phyloP scores from a whole-genome alignment of 2,329 filamentous ascomycete species.

The Hypomyces rosellus region DNA sequence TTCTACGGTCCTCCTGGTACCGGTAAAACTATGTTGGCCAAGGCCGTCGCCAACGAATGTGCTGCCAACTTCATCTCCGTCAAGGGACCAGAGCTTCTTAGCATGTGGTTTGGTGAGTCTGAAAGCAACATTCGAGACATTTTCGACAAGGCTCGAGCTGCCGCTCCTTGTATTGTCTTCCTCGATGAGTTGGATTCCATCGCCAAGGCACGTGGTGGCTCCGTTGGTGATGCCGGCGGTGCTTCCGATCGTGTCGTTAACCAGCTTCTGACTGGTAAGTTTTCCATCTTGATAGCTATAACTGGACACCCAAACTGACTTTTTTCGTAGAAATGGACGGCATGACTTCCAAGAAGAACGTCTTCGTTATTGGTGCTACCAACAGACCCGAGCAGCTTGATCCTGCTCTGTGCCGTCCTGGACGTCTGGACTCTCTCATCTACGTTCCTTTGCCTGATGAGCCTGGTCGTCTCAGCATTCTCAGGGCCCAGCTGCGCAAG shows the following conservation, averaged over 20 bases:
- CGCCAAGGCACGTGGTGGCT: conserved; percentile 97
- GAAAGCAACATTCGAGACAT: conserved; percentile 99
- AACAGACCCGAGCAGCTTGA: conserved; percentile 98
- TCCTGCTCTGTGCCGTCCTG: conserved; percentile 93
- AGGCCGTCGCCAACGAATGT: conserved; percentile 98
- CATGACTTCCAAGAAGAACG: conserved; percentile 99
- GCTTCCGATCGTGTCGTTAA: conserved; percentile 99
- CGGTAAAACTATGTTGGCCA: conserved; percentile 99
- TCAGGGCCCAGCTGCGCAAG: conserved; percentile 96
- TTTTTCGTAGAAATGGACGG: conserved; percentile 78
- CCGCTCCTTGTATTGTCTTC: conserved; percentile 97
- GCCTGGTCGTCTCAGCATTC: conserved; percentile 78
- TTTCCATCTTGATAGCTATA: background rate
- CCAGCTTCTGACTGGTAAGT: conserved; percentile 91
- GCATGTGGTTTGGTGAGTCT: conserved; percentile 99
- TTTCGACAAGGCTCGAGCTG: conserved; percentile 98
- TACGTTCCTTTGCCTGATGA: conserved; percentile 97
- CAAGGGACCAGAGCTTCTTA: conserved; percentile 95
- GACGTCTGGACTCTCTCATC: conserved; percentile 96
- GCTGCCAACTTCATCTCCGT: conserved; percentile 99
- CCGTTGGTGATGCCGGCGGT: conserved; percentile 90
- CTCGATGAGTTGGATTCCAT: conserved; percentile 98
- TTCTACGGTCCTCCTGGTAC: conserved; percentile 99
- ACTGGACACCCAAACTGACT: conserved; percentile 34
- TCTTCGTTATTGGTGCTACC: conserved; percentile 98